Evolutionary conservation across 2,329 filamentous ascomycete genomes (phyloP).

Genomic region (Fonsecaea monophora): DNA sequence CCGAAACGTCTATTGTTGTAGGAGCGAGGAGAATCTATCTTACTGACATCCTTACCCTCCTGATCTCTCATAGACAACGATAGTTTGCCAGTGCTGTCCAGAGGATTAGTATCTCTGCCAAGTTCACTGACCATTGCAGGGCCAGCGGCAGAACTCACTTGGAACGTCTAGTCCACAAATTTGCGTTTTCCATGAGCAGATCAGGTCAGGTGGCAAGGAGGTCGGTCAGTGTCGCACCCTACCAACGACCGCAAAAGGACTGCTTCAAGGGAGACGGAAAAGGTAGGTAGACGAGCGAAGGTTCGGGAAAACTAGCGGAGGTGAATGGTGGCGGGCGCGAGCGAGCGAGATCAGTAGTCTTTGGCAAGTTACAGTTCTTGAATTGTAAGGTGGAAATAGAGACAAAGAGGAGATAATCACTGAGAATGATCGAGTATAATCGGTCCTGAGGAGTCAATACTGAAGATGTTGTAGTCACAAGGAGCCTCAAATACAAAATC

Average conservation of each 20-base stretch:
- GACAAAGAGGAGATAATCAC: not conserved
- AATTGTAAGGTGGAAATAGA: not conserved
- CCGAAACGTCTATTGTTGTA: conserved; percentile 76
- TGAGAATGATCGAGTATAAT: not conserved
- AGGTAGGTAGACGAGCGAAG: not conserved
- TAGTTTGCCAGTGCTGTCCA: conserved; percentile 79
- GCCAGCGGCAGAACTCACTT: conserved; percentile 49
- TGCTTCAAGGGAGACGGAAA: not conserved
- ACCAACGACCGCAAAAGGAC: not conserved
- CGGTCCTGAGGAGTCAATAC: not conserved
- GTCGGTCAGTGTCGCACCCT: not conserved
- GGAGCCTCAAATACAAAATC: conserved; percentile 5
- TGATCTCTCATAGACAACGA: conserved; percentile 78
- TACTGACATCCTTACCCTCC: conserved; percentile 61
- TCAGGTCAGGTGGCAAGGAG: conserved; percentile 20
- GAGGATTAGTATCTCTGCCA: conserved; percentile 39
- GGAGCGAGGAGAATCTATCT: conserved; percentile 66
- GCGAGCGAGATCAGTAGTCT: conserved; percentile 9
- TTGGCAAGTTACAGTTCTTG: not conserved
- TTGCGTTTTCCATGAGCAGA: conserved; percentile 57
- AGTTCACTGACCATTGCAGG: not conserved
- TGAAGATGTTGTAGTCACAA: not conserved
- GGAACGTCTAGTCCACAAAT: conserved; percentile 58
- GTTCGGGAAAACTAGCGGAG: not conserved
- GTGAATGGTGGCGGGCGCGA: not conserved